phyloP scores from a whole-genome alignment of 371 early-diverging fungal species.

The Rhizopus arrhizus region DNA sequence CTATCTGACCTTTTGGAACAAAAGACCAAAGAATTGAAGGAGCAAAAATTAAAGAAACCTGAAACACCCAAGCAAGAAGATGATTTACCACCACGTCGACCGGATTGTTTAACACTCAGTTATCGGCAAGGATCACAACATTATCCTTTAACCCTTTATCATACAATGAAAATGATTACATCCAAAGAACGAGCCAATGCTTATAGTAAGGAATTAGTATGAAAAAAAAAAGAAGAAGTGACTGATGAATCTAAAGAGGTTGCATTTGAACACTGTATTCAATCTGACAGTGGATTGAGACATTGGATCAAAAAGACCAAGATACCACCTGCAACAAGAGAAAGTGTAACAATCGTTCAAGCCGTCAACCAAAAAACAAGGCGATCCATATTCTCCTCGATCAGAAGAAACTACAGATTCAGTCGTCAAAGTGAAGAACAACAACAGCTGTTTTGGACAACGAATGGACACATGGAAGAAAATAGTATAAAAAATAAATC shows the following conservation, averaged over 20 bases:
- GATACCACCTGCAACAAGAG: slow-evolving; percentile 13
- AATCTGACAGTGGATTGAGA: slow-evolving; percentile 47
- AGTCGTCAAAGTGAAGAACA: slow-evolving; percentile 13
- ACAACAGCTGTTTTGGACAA: slow-evolving; percentile 15
- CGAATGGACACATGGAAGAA: slow-evolving; percentile 8
- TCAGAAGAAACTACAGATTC: not conserved
- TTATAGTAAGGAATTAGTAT: slow-evolving; percentile 34
- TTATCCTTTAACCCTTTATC: slow-evolving; percentile 45
- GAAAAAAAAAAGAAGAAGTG: not conserved
- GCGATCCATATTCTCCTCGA: slow-evolving; percentile 14
- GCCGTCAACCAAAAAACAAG: slow-evolving; percentile 12
- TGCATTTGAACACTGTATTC: slow-evolving; percentile 48
- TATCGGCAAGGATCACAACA: slow-evolving; percentile 48
- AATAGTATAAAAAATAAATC: slow-evolving; percentile 8
- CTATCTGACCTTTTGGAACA: slow-evolving; percentile 46
- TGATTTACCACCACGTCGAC: slow-evolving; percentile 21
- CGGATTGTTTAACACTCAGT: slow-evolving; percentile 39
- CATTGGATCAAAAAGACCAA: slow-evolving; percentile 39
- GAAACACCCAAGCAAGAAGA: slow-evolving; percentile 6
- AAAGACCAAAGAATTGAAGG: slow-evolving; percentile 34
- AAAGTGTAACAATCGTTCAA: slow-evolving; percentile 18
- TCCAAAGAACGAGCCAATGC: slow-evolving; percentile 35
- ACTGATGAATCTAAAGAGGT: slow-evolving; percentile 16
- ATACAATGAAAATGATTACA: slow-evolving; percentile 50
- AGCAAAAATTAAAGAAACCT: slow-evolving; percentile 16